Percentiles rank a stretch among this genome's conserved stretches.
Evolutionary conservation across 306 rosid genomes (phyloP).

Genomic region (Calophaca sinica): DNA sequence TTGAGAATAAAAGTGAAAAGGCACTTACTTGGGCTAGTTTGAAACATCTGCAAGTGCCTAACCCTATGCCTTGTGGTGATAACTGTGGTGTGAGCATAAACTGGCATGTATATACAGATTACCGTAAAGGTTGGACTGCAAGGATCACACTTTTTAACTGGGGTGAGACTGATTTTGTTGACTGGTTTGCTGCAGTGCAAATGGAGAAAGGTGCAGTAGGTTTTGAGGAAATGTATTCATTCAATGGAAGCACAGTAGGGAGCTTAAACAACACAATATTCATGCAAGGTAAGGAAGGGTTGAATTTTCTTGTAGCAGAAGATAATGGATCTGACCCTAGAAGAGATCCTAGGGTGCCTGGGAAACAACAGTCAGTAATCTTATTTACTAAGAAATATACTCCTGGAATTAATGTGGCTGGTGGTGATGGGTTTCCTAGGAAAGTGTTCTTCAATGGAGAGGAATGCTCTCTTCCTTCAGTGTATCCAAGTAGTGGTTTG

Average conservation of each 20-base stretch:
- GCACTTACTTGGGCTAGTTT: constrained; percentile 74
- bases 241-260: constrained; percentile 65
- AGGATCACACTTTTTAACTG: constrained; percentile 90
- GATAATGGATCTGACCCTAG: constrained; percentile 64
- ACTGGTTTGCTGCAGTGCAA: constrained; percentile 89
- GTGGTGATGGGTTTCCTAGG: constrained; percentile 87
- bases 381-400: constrained; percentile 74
- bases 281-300: constrained; percentile 82
- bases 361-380: constrained; percentile 87
- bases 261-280: constrained; percentile 66
- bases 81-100: constrained; percentile 89
- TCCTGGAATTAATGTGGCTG: constrained; percentile 64
- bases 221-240: constrained; percentile 80
- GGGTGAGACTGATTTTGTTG: constrained; percentile 74
- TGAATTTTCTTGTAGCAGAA: constrained; percentile 85
- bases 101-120: constrained; percentile 83
- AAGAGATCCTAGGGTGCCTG: constrained; percentile 86
- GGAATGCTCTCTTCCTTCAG: constrained; percentile 80
- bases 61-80: constrained; percentile 85
- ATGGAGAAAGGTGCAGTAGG: constrained; percentile 84
- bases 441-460: constrained; percentile 93
- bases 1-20: constrained; percentile 65
- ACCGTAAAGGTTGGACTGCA: constrained; percentile 81
- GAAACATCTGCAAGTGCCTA: constrained; percentile 57
- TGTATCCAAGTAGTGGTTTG: constrained; percentile 66